Evolutionary conservation across 805 yeast species (phyloP).

Genomic region (Barnettozyma californica): DNA sequence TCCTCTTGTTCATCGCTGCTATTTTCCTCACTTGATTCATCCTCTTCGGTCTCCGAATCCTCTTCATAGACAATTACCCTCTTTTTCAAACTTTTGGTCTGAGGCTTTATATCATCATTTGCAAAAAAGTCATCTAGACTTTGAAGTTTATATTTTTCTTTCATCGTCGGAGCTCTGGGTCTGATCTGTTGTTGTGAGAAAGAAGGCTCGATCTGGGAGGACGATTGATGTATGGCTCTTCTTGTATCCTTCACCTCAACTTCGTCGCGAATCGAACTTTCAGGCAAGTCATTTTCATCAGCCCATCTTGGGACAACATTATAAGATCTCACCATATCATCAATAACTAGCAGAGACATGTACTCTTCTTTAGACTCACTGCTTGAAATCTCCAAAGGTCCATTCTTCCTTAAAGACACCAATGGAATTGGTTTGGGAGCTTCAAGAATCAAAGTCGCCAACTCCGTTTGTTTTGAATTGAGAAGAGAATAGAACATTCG

Average conservation of each 20-base stretch:
- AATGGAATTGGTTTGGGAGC: conserved; percentile 69
- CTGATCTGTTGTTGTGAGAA: neutral
- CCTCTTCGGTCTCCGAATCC: conserved; percentile 15
- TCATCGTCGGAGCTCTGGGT: conserved; percentile 10
- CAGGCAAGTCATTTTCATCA: conserved; percentile 27
- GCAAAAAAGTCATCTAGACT: conserved; percentile 85
- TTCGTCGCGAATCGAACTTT: conserved; percentile 32
- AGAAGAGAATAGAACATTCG: conserved; percentile 64
- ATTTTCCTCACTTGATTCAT: conserved; percentile 14
- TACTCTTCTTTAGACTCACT: conserved; percentile 15
- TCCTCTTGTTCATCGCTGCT: conserved; percentile 16
- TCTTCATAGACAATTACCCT: conserved; percentile 15
- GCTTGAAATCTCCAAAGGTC: conserved; percentile 12
- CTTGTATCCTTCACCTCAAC: conserved; percentile 36
- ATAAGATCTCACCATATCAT: conserved; percentile 22
- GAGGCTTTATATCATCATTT: conserved; percentile 30
- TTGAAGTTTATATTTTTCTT: conserved; percentile 53
- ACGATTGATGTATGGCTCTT: conserved; percentile 15
- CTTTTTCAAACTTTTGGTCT: conserved; percentile 4
- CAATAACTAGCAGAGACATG: conserved; percentile 19
- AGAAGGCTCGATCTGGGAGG: neutral
- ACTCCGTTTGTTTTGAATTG: conserved; percentile 43
- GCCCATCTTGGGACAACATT: conserved; percentile 42
- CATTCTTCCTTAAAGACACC: conserved; percentile 21
- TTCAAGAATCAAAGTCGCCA: conserved; percentile 67